Base-by-base conservation (phyloP, 371 early-diverging fungal genomes). In the Smittium culicis region DNA sequence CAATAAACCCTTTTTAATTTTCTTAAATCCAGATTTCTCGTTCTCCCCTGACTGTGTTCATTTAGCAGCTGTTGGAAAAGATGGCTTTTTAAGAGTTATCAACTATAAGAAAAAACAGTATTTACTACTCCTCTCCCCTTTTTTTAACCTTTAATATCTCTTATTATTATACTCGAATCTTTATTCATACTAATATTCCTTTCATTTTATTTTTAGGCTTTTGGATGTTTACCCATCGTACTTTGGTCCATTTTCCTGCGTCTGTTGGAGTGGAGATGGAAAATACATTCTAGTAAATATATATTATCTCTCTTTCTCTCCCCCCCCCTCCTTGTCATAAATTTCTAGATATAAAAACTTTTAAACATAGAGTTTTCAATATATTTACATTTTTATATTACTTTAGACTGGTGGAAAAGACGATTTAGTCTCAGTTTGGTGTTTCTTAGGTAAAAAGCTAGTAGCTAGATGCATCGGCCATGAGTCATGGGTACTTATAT, bases 401-500 rank as follows among this genome's bases (percentile, higher is more conserved):
- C n/a, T 11, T 74, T 54, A 81, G 83, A 83, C 87, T 0, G 91
- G 98, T 14, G 93, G 96, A 0, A 94, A 99, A 72, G 99, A 99
- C 76, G 98, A 99, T 74, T 73, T 93, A 14, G 84, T 98, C 17
- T 88, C 93, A 1, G 82, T 99, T 1, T 98, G 94, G 94, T 83
- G 87, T 62, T 86, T 84, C 72, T 81, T 77, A 66, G 92, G 85
- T 45, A 83, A 82, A 45, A 77, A 83, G 14, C 82, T 92, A 28
- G 82, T 92, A 0, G 94, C 94, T 1, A 78, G 96, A 25, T 92
- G 94, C 72, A 88, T 89, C 70, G 98, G 96, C 1, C 99, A 98
- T 74, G 83, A 84, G 56, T 96, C 98, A 0, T 96, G 95, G 88
- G 89, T 91, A 45, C 45, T 11, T n/a, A n/a, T n/a, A 45, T 45